Conservation (phyloP, 108 stramenopile species). For the Epipyxis sp. region DNA sequence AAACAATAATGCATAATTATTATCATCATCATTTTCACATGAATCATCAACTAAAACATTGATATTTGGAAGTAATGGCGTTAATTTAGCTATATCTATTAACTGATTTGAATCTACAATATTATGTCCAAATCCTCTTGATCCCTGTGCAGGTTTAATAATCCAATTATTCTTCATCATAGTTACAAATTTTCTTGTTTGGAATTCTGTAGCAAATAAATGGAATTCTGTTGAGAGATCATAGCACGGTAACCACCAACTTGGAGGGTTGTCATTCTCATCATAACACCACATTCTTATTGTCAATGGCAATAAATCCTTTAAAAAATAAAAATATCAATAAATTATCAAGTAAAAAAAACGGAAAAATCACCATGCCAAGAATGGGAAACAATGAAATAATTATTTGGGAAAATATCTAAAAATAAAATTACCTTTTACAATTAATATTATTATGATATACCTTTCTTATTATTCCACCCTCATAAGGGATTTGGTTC, state of each 20-base stretch:
- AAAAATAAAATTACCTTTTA: not conserved
- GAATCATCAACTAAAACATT: too few species aligned
- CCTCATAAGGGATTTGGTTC: not conserved
- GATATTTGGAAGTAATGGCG: not conserved
- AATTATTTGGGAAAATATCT: not conserved
- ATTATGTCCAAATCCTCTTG: not conserved
- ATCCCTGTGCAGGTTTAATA: constrained; percentile 12
- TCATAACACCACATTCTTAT: not conserved
- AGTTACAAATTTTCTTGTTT: not conserved
- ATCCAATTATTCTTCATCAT: not conserved
- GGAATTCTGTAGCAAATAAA: constrained; percentile 4
- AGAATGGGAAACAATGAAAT: too few species aligned
- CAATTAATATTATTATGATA: not conserved
- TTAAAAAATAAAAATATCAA: not conserved
- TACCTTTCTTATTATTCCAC: not conserved
- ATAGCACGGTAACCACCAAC: not conserved
- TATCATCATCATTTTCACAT: too few species aligned
- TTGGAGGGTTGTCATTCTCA: not conserved
- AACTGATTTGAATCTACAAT: not conserved
- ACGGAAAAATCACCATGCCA: too few species aligned
- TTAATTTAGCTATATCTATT: not conserved
- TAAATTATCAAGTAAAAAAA: too few species aligned
- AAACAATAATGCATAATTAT: not conserved
- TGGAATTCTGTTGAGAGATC: constrained; percentile 17
- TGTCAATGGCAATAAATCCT: constrained; percentile 13